A percentile compares a stretch with the other conserved stretches of the same genome.
These are phyloP conservation scores for Clathrus columnatus DNA, from an alignment of 768 basidiomycete genomes.

Conservation along the genomic window DNA sequence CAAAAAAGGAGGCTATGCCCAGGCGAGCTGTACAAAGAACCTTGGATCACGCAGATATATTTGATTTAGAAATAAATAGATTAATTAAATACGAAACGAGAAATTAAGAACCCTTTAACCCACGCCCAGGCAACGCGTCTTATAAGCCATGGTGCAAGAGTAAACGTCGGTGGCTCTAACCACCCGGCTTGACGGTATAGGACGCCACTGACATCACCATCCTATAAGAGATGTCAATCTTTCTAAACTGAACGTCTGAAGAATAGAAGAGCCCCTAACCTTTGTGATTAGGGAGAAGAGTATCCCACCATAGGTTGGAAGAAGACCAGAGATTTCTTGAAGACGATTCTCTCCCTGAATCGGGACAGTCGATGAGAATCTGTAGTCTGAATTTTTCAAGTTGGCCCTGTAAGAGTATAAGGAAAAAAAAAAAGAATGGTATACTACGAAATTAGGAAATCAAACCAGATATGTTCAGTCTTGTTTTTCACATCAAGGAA, in stretches of 20 bases:
- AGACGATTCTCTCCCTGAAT: not conserved
- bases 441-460: constrained; percentile 10
- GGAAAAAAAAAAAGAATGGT: not conserved
- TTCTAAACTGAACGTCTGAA: not conserved
- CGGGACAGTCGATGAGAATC: not conserved
- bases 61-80: too few species aligned
- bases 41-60: too few species aligned
- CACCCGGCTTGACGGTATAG: not conserved
- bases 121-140: not conserved
- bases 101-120: too few species aligned
- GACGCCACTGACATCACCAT: not conserved
- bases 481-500: constrained; percentile 8
- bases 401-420: not conserved
- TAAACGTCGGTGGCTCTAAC: not conserved
- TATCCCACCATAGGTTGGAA: not conserved
- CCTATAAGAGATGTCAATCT: not conserved
- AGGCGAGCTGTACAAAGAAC: too few species aligned
- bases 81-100: too few species aligned
- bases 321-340: not conserved
- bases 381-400: not conserved
- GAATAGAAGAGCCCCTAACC: not conserved
- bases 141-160: not conserved
- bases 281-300: not conserved
- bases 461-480: constrained; percentile 1
- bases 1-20: too few species aligned